Base-by-base conservation (phyloP, 257 asterid genomes). In the Solanum appendiculatum region DNA sequence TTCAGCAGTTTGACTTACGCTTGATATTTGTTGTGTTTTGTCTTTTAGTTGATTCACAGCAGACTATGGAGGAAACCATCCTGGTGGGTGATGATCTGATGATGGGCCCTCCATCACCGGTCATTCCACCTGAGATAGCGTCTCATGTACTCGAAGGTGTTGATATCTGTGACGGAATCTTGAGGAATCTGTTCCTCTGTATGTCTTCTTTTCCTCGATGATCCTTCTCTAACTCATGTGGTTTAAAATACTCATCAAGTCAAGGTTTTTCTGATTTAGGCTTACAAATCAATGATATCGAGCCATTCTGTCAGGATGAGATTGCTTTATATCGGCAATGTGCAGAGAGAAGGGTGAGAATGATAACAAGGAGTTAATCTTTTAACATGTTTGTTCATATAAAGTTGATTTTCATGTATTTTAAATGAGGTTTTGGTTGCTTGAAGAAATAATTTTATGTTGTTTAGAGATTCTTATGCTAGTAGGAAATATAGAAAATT, bases 51-150 rank as follows among this genome's bases (percentile, higher is more conserved):
- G 99, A 97, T 91, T 92, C 99, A 33, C 93, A 96, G 93, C 97
- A 93, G 68, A 88, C 93, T 20, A 94, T 96, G 98, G 99, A 97
- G 95, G 99, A 97, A 89, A 97, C 98, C 64, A 94, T 96, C 87
- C 91, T 97, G 90, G 98, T 97, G 91, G 99, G 98, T 85, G 99
- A 97, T 93, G 99, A 97, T 91, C 93, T 97, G 88, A 97, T 97
- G 99, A 90, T 91, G 95, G 99, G 98, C 23, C 99, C 96, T 8
- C 98, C 99, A 42, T 95, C 99, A 34, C 99, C 98, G 7, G 40
- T 96, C 86, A 93, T 97, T 89, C 99, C 99, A 69, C 97, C 98
- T 56, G 98, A 97, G 91, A 97, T 96, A 86, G 98, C 98, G 3
- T 93, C 99, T 82, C 99, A 96, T 44, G 98, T 97, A 80, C 98